Evolutionary conservation across 257 asterid genomes (phyloP), one percentile per base, ranked within the genome.

Genomic region (Capsicum pubescens): DNA sequence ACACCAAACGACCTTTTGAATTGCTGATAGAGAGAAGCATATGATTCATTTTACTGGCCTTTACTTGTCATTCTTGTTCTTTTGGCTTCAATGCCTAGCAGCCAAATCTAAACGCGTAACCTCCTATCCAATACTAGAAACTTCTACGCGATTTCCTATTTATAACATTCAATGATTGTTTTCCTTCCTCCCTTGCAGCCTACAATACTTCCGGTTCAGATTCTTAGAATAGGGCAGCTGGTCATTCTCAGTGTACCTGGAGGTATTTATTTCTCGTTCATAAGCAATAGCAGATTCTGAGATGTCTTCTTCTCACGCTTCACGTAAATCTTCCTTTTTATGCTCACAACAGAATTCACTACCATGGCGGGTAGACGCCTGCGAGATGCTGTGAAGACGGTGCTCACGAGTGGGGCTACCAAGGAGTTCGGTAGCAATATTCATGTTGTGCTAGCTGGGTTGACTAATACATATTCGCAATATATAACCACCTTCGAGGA

Each of bases 291-390:
- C 9, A 54, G 50, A 54, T 77, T 15, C 64, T 74, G 0, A 52
- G 15, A 52, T 54, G 78, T 42, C 55, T 26, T 77, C 50, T 77
- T 77, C 64, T 77, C 64, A 76, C 42, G 14, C 15, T 39, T 77
- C 48, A 77, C 48, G 14, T 7, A 76, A 26, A 26, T 76, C 59
- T 54, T 77, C 32, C 26, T 77, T 26, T 39, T 77, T 76, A 26
- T 54, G 50, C 14, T 64, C 57, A 19, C 68, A 50, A 83, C 91
- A 95, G 99, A 97, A 90, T 97, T 94, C 91, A 90, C 97, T 81
- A 97, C 99, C 66, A 97, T 97, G 99, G 95, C 99, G 54, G 99
- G 99, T 83, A 93, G 99, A 86, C 93, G 98, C 77, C 98, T 97
- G 79, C 93, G 98, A 59, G 99, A 97, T 90, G 97, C 98, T 32